These are phyloP conservation scores for Trichocomaceae sp. DNA, from an alignment of 2,329 filamentous ascomycete genomes.

Conservation along the genomic window DNA sequence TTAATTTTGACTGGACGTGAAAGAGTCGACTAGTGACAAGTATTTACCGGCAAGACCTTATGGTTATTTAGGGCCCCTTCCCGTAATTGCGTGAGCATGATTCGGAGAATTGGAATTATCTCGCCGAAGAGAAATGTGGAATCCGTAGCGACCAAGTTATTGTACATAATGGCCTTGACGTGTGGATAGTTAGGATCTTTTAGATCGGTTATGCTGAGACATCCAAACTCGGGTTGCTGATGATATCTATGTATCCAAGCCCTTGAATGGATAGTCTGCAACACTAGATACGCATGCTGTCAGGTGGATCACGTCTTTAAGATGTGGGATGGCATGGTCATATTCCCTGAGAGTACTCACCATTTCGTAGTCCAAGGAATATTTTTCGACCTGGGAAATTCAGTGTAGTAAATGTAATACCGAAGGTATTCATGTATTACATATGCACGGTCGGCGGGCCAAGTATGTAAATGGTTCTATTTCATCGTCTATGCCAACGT, in stretches of 20 bases:
- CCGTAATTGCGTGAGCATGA: slow-evolving; percentile 15
- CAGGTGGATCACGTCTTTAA: no score
- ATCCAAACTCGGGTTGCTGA: background rate
- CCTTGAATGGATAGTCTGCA: background rate
- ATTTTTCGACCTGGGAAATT: no score
- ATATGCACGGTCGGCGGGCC: no score
- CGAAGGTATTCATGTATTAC: no score
- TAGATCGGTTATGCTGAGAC: background rate
- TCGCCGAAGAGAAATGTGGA: slow-evolving; percentile 14
- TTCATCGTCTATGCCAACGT: no score
- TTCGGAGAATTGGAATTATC: slow-evolving; percentile 13
- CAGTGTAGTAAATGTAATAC: no score
- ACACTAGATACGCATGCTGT: no score
- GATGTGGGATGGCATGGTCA: no score
- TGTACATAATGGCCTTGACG: slow-evolving; percentile 16
- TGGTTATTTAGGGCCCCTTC: slow-evolving; percentile 10
- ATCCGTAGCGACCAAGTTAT: slow-evolving; percentile 14
- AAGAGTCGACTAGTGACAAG: background rate
- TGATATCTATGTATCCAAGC: background rate
- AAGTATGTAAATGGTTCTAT: no score
- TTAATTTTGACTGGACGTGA: background rate
- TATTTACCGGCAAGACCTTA: slow-evolving; percentile 14
- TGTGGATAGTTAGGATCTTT: slow-evolving; percentile 6
- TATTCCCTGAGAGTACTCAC: no score
- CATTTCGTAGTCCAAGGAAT: no score